Evolutionary conservation across 2,329 filamentous ascomycete species (phyloP).

Genomic region (Penicillium sp.): DNA sequence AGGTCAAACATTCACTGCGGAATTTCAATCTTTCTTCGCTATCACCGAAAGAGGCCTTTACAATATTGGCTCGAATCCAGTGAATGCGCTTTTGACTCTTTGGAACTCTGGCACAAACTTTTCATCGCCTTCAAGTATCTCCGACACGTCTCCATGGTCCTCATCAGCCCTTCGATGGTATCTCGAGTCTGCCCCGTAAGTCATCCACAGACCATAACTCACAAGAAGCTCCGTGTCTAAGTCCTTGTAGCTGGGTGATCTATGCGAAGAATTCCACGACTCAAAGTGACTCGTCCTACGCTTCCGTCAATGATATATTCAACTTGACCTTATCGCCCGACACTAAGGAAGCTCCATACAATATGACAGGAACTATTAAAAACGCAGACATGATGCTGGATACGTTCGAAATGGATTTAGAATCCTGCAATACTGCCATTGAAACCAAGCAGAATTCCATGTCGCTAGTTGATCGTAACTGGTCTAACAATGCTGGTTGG

Average conservation of each 20-base stretch:
- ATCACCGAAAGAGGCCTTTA: slow-evolving; percentile 1
- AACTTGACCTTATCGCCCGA: not conserved
- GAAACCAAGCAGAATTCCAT: not conserved
- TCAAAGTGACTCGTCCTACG: not conserved
- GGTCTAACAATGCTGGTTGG: not conserved
- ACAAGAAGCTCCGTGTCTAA: not conserved
- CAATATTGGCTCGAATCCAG: not conserved
- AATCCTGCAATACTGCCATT: not conserved
- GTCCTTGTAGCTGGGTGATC: not conserved
- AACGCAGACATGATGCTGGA: not conserved
- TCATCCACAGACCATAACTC: not conserved
- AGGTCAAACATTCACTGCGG: not conserved
- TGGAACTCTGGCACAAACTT: not conserved
- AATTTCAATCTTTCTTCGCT: slow-evolving; percentile 1
- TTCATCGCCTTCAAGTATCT: not conserved
- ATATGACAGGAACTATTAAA: not conserved
- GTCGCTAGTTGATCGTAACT: not conserved
- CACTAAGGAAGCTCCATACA: not conserved
- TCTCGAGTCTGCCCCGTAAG: not conserved
- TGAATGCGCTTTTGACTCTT: slow-evolving; percentile 1
- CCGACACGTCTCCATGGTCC: not conserved
- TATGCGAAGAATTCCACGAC: not conserved
- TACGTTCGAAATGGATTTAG: not conserved
- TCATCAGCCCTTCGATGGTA: not conserved
- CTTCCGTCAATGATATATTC: not conserved